Percentiles rank a stretch among this genome's conserved stretches.
Evolutionary conservation across 805 yeast species (phyloP).

Genomic region (Yamadazyma scolyti): DNA sequence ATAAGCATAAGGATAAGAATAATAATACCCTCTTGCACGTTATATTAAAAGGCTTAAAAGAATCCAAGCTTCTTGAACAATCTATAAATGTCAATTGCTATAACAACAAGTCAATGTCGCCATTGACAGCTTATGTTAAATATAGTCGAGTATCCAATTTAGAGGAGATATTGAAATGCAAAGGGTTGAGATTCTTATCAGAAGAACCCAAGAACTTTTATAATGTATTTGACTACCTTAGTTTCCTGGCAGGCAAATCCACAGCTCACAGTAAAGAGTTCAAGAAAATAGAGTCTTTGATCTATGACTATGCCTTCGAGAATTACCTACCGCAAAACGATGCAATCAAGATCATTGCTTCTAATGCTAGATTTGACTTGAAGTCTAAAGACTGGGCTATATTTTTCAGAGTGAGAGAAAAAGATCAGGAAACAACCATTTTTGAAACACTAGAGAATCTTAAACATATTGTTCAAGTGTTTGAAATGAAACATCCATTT

Average conservation of each 20-base stretch:
- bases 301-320: slow-evolving; percentile 18
- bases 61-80: slow-evolving; percentile 20
- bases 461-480: slow-evolving; percentile 19
- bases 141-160: slow-evolving; percentile 66
- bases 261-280: slow-evolving; percentile 15
- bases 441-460: slow-evolving; percentile 16
- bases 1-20: slow-evolving; percentile 64
- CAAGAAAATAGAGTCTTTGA: slow-evolving; percentile 18
- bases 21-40: slow-evolving; percentile 81
- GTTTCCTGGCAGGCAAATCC: slow-evolving; percentile 28
- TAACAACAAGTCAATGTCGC: slow-evolving; percentile 59
- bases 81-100: slow-evolving; percentile 51
- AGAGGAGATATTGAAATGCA: slow-evolving; percentile 43
- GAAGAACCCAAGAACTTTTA: slow-evolving; percentile 33
- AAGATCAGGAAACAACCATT: slow-evolving; percentile 3
- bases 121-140: slow-evolving; percentile 67
- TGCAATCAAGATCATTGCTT: slow-evolving; percentile 15
- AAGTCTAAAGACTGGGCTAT: slow-evolving; percentile 30
- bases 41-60: slow-evolving; percentile 46
- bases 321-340: slow-evolving; percentile 16
- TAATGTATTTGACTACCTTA: slow-evolving; percentile 36
- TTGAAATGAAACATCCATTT: slow-evolving; percentile 18
- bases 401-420: slow-evolving; percentile 13
- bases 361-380: slow-evolving; percentile 34
- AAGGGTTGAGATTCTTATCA: slow-evolving; percentile 35